A percentile compares a stretch with the other conserved stretches of the same genome.
phyloP scores from a whole-genome alignment of 129 eudicot genomes.

The Escallonia herrerae region DNA sequence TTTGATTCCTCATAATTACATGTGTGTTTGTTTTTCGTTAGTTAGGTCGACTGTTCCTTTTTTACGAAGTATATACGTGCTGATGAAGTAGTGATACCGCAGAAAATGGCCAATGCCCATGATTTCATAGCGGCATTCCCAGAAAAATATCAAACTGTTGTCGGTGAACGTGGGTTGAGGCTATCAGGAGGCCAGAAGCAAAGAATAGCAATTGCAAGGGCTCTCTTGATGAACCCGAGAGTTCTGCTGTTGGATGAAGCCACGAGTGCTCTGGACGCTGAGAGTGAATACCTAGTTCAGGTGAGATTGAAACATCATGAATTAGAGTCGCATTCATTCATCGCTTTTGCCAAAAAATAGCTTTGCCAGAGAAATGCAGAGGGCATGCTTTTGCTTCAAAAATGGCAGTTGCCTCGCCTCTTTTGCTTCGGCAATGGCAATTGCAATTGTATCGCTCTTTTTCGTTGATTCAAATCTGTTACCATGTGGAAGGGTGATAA shows the following conservation, averaged over 20 bases:
- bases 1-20: background rate
- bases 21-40: too few relatives aligned
- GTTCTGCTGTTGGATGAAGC: slow-evolving; percentile 52
- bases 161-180: slow-evolving; percentile 57
- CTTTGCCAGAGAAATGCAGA: too few relatives aligned
- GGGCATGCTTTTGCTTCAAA: too few relatives aligned
- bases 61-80: background rate
- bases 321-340: too few relatives aligned
- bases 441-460: too few relatives aligned
- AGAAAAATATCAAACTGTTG: slow-evolving; percentile 43
- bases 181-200: slow-evolving; percentile 47
- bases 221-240: slow-evolving; percentile 48
- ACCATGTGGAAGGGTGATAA: too few relatives aligned
- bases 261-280: slow-evolving; percentile 48
- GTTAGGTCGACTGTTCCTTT: background rate
- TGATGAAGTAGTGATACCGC: slow-evolving; percentile 4
- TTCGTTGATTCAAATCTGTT: too few relatives aligned
- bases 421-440: too few relatives aligned
- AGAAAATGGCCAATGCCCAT: slow-evolving; percentile 53
- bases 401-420: too few relatives aligned
- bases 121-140: slow-evolving; percentile 32
- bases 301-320: slow-evolving; percentile 15
- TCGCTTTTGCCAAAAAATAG: too few relatives aligned
- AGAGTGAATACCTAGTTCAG: slow-evolving; percentile 47
- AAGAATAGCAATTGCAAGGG: slow-evolving; percentile 48